These are phyloP conservation scores for Xylaria sp. DNA, from an alignment of 2,329 filamentous ascomycete species.

Conservation along the genomic window DNA sequence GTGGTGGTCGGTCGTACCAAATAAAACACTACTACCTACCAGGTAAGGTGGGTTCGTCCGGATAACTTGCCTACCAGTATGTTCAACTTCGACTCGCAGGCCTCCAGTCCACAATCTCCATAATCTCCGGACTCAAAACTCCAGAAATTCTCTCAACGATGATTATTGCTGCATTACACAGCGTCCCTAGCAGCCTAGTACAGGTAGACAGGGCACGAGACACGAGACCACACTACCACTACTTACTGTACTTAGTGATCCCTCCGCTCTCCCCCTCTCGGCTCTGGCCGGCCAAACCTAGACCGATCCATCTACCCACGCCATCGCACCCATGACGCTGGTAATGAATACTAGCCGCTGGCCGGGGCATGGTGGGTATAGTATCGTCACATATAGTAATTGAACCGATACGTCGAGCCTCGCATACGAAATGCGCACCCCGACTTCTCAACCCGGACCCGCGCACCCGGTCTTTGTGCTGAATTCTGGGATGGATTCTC, in stretches of 20 bases:
- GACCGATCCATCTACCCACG: conserved; percentile 18
- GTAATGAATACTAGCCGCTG: neutral
- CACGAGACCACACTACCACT: neutral
- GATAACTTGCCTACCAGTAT: neutral
- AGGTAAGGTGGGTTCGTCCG: conserved; percentile 9
- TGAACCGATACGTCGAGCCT: conserved; percentile 5
- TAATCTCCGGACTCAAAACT: conserved; percentile 30
- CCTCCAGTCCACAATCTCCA: conserved; percentile 32
- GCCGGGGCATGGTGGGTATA: conserved; percentile 11
- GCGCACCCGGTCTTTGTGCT: conserved; percentile 20
- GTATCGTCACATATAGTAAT: neutral
- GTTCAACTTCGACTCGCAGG: conserved; percentile 17
- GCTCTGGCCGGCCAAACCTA: conserved; percentile 29
- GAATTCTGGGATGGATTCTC: conserved; percentile 13
- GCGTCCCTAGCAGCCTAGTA: neutral
- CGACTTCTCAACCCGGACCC: conserved; percentile 11
- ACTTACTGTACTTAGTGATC: neutral
- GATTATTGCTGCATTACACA: neutral
- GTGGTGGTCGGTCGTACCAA: neutral
- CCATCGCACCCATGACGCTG: conserved; percentile 9
- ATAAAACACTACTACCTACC: neutral
- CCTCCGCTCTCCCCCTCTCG: conserved; percentile 14
- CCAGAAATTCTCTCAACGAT: conserved; percentile 17
- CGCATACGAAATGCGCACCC: conserved; percentile 5
- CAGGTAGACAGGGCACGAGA: neutral